Evolutionary conservation across 257 asterid species (phyloP).

Genomic region (Solanum tacnaense): DNA sequence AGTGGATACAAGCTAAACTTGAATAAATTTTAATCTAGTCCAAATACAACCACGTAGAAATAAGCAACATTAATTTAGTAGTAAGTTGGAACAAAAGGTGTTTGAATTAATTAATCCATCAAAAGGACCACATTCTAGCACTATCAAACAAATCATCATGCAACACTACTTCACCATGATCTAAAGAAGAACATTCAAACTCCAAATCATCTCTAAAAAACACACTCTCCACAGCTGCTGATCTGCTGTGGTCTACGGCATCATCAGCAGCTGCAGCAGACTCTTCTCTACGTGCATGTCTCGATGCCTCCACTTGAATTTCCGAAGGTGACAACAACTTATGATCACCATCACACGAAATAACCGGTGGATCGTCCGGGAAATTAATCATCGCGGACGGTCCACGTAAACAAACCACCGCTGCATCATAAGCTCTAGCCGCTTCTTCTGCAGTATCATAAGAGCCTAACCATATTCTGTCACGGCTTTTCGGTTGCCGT

Average conservation of each 20-base stretch:
- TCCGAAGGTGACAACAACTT: slow-evolving; percentile 33
- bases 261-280: not conserved
- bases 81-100: not conserved
- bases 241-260: not conserved
- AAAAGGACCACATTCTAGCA: not conserved
- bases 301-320: slow-evolving; percentile 55
- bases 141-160: not conserved
- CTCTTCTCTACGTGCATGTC: slow-evolving; percentile 33
- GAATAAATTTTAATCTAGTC: not conserved
- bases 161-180: not conserved
- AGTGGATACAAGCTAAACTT: not conserved
- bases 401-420: slow-evolving; percentile 60
- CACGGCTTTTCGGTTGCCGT: slow-evolving; percentile 65
- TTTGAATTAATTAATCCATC: not conserved
- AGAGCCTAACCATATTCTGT: slow-evolving; percentile 68
- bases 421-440: slow-evolving; percentile 71
- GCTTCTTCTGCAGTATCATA: slow-evolving; percentile 74
- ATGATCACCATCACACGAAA: slow-evolving; percentile 1
- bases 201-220: not conserved
- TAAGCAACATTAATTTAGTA: not conserved
- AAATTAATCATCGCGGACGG: slow-evolving; percentile 46
- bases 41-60: not conserved
- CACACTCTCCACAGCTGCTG: not conserved
- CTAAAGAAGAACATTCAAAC: not conserved
- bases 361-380: slow-evolving; percentile 43